Base-by-base conservation (phyloP, 257 asterid genomes). In the Cordia subcordata region DNA sequence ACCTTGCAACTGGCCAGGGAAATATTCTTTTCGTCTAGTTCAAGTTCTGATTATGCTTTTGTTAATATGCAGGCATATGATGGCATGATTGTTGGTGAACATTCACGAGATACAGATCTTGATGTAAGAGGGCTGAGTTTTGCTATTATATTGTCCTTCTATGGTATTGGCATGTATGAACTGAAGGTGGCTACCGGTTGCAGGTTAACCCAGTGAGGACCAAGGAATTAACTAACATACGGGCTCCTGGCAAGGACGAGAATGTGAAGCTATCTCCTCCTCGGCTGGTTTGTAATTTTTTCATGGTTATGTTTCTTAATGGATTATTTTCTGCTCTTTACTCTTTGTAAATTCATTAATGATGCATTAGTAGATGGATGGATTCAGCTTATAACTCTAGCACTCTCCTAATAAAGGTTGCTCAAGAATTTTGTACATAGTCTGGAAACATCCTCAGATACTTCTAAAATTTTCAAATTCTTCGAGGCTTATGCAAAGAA, bases 41-140 rank as follows among this genome's bases (percentile, higher is more conserved):
- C 53, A n/a, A 12, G 16, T 33, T 55, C 5, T 61, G 37, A 17
- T 44, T 49, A 68, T 67, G 53, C 53, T 62, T 16, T 16, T 51
- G 45, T 49, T 67, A 38, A 40, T 73, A 9, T 75, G 79, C 88
- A 93, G 99, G 17, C 99, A 61, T 93, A 93, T 76, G 97, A 93
- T 69, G 99, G 99, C 76, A 93, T 93, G 99, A 93, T 93, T 63
- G 79, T 93, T 49, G 99, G 99, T 66, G 97, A 93, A 74, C 96
- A 93, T 79, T 86, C 99, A 8, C 86, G 99, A 53, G 99, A 93
- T 66, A 63, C 94, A 17, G 99, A 93, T 77, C 97, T 93, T 72
- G 99, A 93, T 72, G 99, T 93, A 79, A 86, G 27, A 64, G 37
- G 69, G 37, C 23, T 12, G 10, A 61, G 10, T 46, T 66, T 53